Evolutionary conservation across 1,284 basidiomycete genomes (phyloP).

Genomic region (Moesziomyces sp.): DNA sequence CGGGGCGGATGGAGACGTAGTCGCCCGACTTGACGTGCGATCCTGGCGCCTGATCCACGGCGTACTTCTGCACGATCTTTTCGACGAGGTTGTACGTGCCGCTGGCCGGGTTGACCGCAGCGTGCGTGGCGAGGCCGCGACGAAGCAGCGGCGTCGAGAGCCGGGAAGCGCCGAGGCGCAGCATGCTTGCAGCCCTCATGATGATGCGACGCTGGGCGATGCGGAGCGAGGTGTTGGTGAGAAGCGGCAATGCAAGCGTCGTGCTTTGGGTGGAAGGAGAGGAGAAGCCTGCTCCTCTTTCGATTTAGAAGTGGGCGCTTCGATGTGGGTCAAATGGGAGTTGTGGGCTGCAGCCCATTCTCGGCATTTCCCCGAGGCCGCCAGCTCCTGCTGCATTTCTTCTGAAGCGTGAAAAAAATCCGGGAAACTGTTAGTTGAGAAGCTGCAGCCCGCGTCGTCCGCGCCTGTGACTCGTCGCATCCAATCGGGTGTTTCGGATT

Average conservation of each 20-base stretch:
- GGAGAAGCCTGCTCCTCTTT: not conserved
- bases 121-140: constrained; percentile 42
- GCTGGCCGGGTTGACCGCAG: constrained; percentile 27
- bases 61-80: constrained; percentile 97
- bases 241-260: not conserved
- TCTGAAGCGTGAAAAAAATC: not conserved
- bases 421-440: not conserved
- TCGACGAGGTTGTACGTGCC: constrained; percentile 76
- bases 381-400: not conserved
- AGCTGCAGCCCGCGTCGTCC: not conserved
- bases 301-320: too few species aligned
- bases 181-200: constrained; percentile 34
- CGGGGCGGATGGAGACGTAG: constrained; percentile 98
- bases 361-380: constrained; percentile 29
- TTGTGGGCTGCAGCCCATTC: not conserved
- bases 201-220: constrained; percentile 1
- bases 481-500: constrained; percentile 39
- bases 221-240: not conserved
- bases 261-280: not conserved
- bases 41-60: constrained; percentile 80
- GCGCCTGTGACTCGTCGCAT: constrained; percentile 22
- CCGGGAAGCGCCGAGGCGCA: constrained; percentile 29
- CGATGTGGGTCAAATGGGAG: not conserved
- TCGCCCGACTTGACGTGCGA: constrained; percentile 84
- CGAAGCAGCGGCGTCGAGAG: constrained; percentile 15